Evolutionary conservation across 139 green algal species (phyloP), one percentile per base, ranked within the genome.

Genomic region (Medakamo hakoo): DNA sequence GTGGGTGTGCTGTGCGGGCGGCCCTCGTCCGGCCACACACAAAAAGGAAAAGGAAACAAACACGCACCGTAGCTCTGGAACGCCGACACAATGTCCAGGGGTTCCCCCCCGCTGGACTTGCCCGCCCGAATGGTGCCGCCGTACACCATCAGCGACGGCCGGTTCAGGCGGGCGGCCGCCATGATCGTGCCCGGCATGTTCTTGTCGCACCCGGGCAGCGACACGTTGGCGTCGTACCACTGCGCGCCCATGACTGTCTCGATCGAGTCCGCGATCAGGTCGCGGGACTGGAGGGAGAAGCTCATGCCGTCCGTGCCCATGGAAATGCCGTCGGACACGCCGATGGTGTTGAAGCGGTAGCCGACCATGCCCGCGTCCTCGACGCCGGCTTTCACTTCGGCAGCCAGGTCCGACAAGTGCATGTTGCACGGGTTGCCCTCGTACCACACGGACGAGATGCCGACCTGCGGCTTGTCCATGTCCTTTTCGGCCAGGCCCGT

Each of bases 391-490:
- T 97, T 96, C 23, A 98, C 92, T 56, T 94, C 81, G 3, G 77
- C 81, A 2, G 86, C 86, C 59, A 99, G 77, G 68, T 92, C 78
- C 72, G 96, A 83, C 26, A 99, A 82, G 79, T 99, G 93, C 90
- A 96, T 99, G 82, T 99, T 99, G 90, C 93, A 99, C 32, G 93
- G 84, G 79, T 99, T 99, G 71, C 92, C 92, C 74, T 98, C 92
- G 63, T 94, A 98, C 92, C 92, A 98, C 57, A 97, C 84, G 26
- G 82, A 93, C 2, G 84, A 87, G 63, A 98, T 90, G 58, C 92
- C 92, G 22, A 98, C 73, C 84, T 90, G 70, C 1, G 93, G 84
- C 73, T 95, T 96, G 77, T 83, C 77, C 89, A 99, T 94, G 72
- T 99, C 93, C 55, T 86, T 83, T 65, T 94, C 80, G 16, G 61